Evolutionary conservation across 768 basidiomycete species (phyloP).

Genomic region (Boletus rubescentipes): DNA sequence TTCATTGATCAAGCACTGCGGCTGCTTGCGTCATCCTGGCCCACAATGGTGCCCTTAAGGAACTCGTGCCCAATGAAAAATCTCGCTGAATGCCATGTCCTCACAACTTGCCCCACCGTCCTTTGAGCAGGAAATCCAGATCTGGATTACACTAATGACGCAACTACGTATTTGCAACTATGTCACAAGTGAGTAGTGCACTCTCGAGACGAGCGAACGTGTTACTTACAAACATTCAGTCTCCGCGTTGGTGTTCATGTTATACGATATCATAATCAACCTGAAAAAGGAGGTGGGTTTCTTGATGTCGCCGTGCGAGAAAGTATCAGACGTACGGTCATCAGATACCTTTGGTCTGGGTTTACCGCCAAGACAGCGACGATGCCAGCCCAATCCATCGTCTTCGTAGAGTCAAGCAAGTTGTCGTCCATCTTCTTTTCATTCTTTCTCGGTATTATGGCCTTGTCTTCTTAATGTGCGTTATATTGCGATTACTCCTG

Average conservation of each 20-base stretch:
- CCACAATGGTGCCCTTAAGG: background rate
- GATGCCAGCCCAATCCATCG: background rate
- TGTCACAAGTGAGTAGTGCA: conserved; percentile 5
- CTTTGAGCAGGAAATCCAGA: conserved; percentile 2
- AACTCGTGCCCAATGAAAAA: background rate
- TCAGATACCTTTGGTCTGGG: conserved; percentile 21
- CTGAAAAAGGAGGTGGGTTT: conserved; percentile 17
- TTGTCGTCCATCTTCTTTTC: conserved; percentile 17
- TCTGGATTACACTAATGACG: conserved; percentile 1
- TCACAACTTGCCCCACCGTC: background rate
- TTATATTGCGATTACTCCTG: background rate
- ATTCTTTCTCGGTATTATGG: conserved; percentile 27
- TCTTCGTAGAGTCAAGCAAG: background rate
- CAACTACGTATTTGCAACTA: conserved; percentile 20
- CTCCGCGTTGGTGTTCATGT: conserved; percentile 16
- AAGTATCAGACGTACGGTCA: background rate
- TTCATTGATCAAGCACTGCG: background rate
- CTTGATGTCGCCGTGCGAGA: background rate
- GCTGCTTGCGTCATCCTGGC: background rate
- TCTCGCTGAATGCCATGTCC: conserved; percentile 6
- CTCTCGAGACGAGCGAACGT: background rate
- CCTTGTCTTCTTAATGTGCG: conserved; percentile 21
- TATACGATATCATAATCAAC: conserved; percentile 23
- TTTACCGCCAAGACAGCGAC: background rate
- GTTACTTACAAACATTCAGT: conserved; percentile 4